Evolutionary conservation across 1,139 yeast species (phyloP).

Genomic region (Taphrina betulina): DNA sequence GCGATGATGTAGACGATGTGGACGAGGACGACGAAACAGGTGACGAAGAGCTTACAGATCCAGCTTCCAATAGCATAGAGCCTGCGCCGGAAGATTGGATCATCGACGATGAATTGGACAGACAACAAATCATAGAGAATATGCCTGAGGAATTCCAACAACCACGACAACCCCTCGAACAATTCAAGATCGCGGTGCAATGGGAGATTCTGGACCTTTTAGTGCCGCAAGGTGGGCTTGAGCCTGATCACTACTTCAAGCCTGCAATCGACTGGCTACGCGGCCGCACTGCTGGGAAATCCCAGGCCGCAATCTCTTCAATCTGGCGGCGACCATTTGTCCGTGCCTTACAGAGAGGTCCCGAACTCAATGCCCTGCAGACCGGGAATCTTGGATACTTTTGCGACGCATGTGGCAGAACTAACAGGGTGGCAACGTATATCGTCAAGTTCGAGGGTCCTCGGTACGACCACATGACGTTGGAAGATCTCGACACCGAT

Average conservation of each 20-base stretch:
- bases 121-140: constrained; percentile 1
- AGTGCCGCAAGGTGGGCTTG: constrained; percentile 26
- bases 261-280: constrained; percentile 29
- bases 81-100: constrained; percentile 5
- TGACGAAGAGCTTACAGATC: neutral
- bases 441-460: constrained; percentile 26
- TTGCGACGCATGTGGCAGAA: constrained; percentile 29
- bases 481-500: constrained; percentile 22
- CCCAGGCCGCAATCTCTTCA: constrained; percentile 17
- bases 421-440: constrained; percentile 26
- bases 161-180: constrained; percentile 24
- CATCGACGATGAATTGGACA: constrained; percentile 9
- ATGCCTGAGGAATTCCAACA: constrained; percentile 21
- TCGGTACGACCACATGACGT: constrained; percentile 27
- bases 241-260: constrained; percentile 28
- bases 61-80: neutral
- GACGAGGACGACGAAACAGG: neutral
- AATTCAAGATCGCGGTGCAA: constrained; percentile 26
- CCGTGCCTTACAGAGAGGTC: constrained; percentile 23
- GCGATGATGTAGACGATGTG: neutral
- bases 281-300: constrained; percentile 22
- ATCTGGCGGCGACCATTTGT: constrained; percentile 21
- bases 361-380: constrained; percentile 21
- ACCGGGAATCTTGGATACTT: constrained; percentile 26
- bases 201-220: constrained; percentile 27